Percentiles rank a stretch among this genome's conserved stretches.
These are phyloP conservation scores for Ceratobasidium sp. DNA, from an alignment of 1,284 basidiomycete genomes.

Conservation along the genomic window DNA sequence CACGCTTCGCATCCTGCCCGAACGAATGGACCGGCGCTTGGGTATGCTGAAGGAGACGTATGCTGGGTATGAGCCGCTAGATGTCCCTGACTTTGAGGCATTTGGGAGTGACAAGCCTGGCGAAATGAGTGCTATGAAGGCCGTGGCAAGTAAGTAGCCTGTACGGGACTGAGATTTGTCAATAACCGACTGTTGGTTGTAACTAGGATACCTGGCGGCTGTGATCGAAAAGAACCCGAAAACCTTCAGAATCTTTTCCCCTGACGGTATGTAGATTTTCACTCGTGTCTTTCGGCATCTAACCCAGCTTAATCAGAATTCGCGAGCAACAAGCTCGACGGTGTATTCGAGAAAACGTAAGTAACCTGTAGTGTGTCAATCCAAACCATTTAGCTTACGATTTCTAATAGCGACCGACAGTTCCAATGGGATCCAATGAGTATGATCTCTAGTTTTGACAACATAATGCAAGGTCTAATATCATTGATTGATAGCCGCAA, in stretches of 20 bases:
- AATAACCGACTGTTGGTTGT: neutral
- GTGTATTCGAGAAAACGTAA: constrained; percentile 62
- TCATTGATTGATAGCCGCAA: constrained; percentile 52
- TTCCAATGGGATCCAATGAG: constrained; percentile 79
- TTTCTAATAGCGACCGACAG: constrained; percentile 64
- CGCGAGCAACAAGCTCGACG: constrained; percentile 88
- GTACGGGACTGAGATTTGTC: neutral
- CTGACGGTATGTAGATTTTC: constrained; percentile 58
- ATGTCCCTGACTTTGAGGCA: constrained; percentile 70
- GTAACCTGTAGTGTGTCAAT: neutral
- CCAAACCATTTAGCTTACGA: neutral
- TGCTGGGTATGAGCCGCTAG: constrained; percentile 65
- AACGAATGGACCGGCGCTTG: constrained; percentile 61
- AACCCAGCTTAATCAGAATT: constrained; percentile 57
- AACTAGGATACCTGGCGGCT: constrained; percentile 46
- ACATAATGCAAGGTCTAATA: neutral
- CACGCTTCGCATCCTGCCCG: constrained; percentile 51
- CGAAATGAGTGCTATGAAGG: constrained; percentile 80
- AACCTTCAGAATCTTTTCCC: constrained; percentile 86
- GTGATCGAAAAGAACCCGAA: constrained; percentile 67
- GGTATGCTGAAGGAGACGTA: constrained; percentile 66
- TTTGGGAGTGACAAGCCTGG: constrained; percentile 62
- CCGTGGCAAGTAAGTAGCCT: constrained; percentile 53
- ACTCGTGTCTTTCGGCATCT: neutral
- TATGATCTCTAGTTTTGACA: neutral